Base-by-base conservation (phyloP, 2,329 filamentous ascomycete species). In the Aspergillus sp. region DNA sequence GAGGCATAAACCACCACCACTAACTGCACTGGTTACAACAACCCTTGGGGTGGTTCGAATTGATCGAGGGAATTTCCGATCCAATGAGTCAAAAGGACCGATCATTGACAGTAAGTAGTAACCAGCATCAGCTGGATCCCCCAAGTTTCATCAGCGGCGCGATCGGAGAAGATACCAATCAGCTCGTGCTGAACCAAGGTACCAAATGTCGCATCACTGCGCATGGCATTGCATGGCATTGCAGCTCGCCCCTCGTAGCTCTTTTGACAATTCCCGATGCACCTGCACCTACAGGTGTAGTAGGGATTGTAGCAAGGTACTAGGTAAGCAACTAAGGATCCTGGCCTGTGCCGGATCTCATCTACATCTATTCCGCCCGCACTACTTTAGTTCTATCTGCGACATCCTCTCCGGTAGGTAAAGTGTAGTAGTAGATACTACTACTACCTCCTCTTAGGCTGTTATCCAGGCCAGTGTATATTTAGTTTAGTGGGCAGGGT, bases 221-320 rank as follows among this genome's bases (percentile, higher is more conserved):
- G 47, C 19, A 58, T 36, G 47, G 54, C 58, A 60, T 53, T 47
- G 48, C 56, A 58, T 53, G 41, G 49, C 48, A 52, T 44, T 53
- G 41, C 49, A 44, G 15, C 38, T 32, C 27, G 39, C 52, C 27
- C 23, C 19, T 21, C 27, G 48, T 36, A 55, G 52, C 50, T 51
- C 47, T 19, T 15, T 44, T 44, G 36, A 30, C 51, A 15, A 15
- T 21, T 36, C n/a, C n/a, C 42, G 17, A 42, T 42, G 8, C 41
- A 42, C 5, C 17, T 42, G 8, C 41, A 21, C 11, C 17, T 21
- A 42, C 8, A 21, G 32, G 32, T 13, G 32, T 36, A 36, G 32
- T 36, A 36, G 32, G 32, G 32, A 13, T 36, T 36, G 32, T 42
- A 42, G 17, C 17, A 19, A 23, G 4, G 19, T 44, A 44, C 41